Evolutionary conservation across 345 rosid species (phyloP), one percentile per base, ranked within the genome.

Genomic region (Acer yangbiense): DNA sequence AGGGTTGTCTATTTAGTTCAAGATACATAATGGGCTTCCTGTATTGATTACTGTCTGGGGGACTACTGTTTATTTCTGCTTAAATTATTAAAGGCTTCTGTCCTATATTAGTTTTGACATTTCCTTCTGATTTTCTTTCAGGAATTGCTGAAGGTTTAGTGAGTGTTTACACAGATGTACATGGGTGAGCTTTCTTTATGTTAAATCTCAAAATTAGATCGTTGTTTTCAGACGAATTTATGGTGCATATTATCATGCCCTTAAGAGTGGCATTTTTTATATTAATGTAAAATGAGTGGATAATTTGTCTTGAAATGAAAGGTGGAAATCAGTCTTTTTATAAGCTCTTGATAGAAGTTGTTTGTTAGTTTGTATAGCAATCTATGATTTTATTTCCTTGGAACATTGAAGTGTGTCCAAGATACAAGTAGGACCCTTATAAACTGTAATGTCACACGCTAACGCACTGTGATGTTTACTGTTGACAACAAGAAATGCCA

Each of bases 71-170:
- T 50, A 7, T 16, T 65, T 52, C 65, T 25, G 50, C 71, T 58
- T 68, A 58, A 41, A 18, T 21, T 29, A 63, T 46, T 48, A 9
- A 44, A 1, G 0, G 50, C 3, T 9, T 20, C 11, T 68, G 9
- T 52, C 7, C 41, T 84, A 14, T 4, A 27, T 27, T 61, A 35
- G 66, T 65, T 76, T 68, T 69, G 76, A 62, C 66, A 72, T 44
- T 9, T 11, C 54, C 35, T 8, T 43, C 27, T 72, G 48, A 64
- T 68, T 55, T 25, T 81, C 41, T 84, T 72, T 70, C 89, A 86
- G 91, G 89, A 88, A 74, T 79, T 85, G 87, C 76, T 86, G 76
- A 83, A 73, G 68, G 88, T 88, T 72, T 88, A 78, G 77, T 50
- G 68, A 29, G 17, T 18, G 62, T 60, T 68, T 57, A 60, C n/a